Percentiles rank a stretch among this genome's conserved stretches.
Conservation (phyloP, 495 filamentous ascomycete species). For the Xylaria acuta region DNA sequence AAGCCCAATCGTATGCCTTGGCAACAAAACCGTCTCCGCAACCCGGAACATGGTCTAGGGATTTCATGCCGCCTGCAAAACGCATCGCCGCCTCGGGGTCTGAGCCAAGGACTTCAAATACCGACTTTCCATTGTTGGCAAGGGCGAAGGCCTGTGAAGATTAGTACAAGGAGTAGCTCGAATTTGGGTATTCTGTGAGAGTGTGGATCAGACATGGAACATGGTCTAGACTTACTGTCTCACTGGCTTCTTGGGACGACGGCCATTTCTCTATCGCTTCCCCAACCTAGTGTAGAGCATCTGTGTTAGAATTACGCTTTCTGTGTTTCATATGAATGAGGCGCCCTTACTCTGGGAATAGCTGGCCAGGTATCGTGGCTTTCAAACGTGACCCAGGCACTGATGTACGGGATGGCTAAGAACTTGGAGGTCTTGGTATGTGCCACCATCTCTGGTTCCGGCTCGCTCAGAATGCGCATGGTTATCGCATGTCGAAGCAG, state of each 20-base stretch:
- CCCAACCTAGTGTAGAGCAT: constrained; percentile 28
- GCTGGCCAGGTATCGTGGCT: constrained; percentile 26
- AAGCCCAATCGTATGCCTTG: constrained; percentile 34
- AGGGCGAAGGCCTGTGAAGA: constrained; percentile 40
- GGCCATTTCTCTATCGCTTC: constrained; percentile 34
- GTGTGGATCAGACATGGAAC: constrained; percentile 12
- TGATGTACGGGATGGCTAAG: constrained; percentile 23
- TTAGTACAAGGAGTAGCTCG: constrained; percentile 19
- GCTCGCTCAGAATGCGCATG: constrained; percentile 55
- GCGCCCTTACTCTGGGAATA: constrained; percentile 23
- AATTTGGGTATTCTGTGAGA: no score
- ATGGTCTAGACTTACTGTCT: constrained; percentile 33
- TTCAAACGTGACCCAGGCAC: constrained; percentile 16
- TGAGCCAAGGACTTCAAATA: constrained; percentile 34
- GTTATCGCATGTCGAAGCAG: constrained; percentile 56
- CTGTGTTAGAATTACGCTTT: constrained; percentile 12
- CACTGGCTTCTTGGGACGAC: constrained; percentile 36
- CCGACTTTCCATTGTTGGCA: constrained; percentile 40
- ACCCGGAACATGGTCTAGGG: constrained; percentile 27
- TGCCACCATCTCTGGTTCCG: constrained; percentile 38
- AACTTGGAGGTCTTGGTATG: constrained; percentile 38
- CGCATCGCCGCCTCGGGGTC: constrained; percentile 27
- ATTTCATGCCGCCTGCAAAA: constrained; percentile 27
- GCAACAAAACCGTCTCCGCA: constrained; percentile 18
- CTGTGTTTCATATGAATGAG: constrained; percentile 18